Evolutionary conservation across 805 yeast species (phyloP).

Genomic region (Yamadazyma nakazawae): DNA sequence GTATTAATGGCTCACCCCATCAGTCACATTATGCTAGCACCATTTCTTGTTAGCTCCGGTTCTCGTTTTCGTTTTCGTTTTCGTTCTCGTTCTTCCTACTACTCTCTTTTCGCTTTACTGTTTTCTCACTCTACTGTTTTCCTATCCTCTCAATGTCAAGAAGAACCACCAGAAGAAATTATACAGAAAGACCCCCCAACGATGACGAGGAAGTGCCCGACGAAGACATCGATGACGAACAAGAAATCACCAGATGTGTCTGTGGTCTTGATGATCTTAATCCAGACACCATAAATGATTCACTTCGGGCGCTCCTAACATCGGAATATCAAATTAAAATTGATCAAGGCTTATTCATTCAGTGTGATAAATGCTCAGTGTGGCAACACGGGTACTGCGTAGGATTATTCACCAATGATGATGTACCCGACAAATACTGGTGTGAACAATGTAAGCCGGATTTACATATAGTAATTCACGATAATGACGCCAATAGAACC

Average conservation of each 20-base stretch:
- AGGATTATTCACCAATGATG: slow-evolving; percentile 69
- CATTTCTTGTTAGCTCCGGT: too few species aligned
- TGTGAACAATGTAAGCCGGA: slow-evolving; percentile 91
- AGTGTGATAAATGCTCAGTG: slow-evolving; percentile 85
- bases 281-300: slow-evolving; percentile 21
- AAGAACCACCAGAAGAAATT: slow-evolving; percentile 12
- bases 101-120: background rate
- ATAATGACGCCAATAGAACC: slow-evolving; percentile 27
- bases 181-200: slow-evolving; percentile 8
- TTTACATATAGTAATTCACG: slow-evolving; percentile 54
- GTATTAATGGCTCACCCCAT: too few species aligned
- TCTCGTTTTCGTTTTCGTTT: too few species aligned
- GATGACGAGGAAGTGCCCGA: slow-evolving; percentile 7
- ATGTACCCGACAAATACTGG: slow-evolving; percentile 91
- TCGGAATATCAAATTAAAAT: slow-evolving; percentile 35
- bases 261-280: slow-evolving; percentile 40
- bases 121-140: background rate
- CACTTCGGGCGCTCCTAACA: slow-evolving; percentile 23
- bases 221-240: slow-evolving; percentile 29
- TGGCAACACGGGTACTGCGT: slow-evolving; percentile 99
- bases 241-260: slow-evolving; percentile 41
- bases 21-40: too few species aligned
- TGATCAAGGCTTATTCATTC: slow-evolving; percentile 67
- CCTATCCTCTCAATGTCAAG: slow-evolving; percentile 9
- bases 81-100: background rate